Conservation (phyloP, 768 basidiomycete genomes). For the Floccularia luteovirens region DNA sequence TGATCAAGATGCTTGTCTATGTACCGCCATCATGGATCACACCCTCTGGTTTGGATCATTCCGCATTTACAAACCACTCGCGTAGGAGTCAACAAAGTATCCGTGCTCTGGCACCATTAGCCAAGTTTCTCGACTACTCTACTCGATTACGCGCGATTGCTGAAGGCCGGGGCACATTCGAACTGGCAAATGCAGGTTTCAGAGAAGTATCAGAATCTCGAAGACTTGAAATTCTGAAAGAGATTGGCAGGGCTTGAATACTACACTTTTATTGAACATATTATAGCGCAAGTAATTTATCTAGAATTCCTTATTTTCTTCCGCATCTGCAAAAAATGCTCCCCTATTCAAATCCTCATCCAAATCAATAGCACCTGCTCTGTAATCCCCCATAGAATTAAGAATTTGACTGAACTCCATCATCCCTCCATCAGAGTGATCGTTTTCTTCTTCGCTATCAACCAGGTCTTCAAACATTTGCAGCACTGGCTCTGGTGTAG, state of each 20-base stretch:
- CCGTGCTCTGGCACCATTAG: constrained; percentile 69
- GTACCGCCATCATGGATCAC: constrained; percentile 72
- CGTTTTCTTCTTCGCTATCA: constrained; percentile 22
- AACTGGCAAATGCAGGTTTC: constrained; percentile 77
- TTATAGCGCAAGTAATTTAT: constrained; percentile 13
- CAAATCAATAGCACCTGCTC: constrained; percentile 56
- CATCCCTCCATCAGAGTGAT: constrained; percentile 46
- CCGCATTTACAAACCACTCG: constrained; percentile 11
- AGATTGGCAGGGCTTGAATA: constrained; percentile 70
- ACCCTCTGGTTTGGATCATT: constrained; percentile 43
- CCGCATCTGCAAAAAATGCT: constrained; percentile 76
- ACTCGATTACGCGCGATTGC: constrained; percentile 71
- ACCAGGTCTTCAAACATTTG: constrained; percentile 10
- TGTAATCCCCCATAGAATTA: constrained; percentile 45
- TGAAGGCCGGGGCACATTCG: constrained; percentile 77
- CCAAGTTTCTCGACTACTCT: constrained; percentile 75
- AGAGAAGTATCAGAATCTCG: constrained; percentile 53
- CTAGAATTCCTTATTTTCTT: constrained; percentile 61
- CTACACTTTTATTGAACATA: constrained; percentile 5
- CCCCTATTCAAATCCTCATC: constrained; percentile 73
- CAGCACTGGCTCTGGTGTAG: neutral
- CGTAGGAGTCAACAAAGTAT: constrained; percentile 48
- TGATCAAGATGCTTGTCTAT: no score
- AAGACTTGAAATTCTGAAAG: constrained; percentile 64
- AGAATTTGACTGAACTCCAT: constrained; percentile 73